A percentile compares a stretch with the other conserved stretches of the same genome.
These are phyloP conservation scores for Kandelia obovata DNA, from an alignment of 345 rosid genomes.

Conservation along the genomic window DNA sequence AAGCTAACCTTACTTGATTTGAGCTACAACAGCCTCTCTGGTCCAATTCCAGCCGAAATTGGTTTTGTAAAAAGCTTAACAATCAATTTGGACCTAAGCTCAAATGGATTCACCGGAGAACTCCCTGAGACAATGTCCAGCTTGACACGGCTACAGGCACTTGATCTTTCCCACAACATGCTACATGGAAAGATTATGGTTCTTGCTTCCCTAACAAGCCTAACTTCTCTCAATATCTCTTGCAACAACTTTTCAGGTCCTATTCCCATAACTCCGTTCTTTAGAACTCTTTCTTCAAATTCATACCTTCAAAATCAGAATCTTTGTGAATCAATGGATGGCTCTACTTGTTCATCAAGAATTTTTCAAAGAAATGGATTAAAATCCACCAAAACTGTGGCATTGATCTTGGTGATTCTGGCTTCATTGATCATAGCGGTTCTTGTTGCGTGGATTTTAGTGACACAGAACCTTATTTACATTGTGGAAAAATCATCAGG, in stretches of 20 bases:
- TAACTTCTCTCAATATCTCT: constrained; percentile 80
- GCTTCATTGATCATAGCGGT: constrained; percentile 53
- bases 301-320: constrained; percentile 59
- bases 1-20: constrained; percentile 82
- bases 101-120: constrained; percentile 59
- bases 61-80: constrained; percentile 78
- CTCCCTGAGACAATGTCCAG: constrained; percentile 60
- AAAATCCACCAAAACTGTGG: constrained; percentile 62
- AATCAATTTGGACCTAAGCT: constrained; percentile 74
- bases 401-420: constrained; percentile 56
- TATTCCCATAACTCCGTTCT: constrained; percentile 80
- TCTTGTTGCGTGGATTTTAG: constrained; percentile 59
- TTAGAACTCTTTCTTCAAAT: constrained; percentile 57
- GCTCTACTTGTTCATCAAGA: constrained; percentile 66
- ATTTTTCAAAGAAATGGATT: constrained; percentile 36
- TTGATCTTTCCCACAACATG: constrained; percentile 72
- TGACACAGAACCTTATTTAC: constrained; percentile 55
- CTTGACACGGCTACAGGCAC: constrained; percentile 79
- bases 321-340: constrained; percentile 66
- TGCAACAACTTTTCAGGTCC: constrained; percentile 90
- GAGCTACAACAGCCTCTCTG: constrained; percentile 73
- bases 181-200: constrained; percentile 62
- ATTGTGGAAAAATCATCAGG: constrained; percentile 47
- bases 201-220: constrained; percentile 79
- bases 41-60: constrained; percentile 68